A percentile compares a stretch with the other conserved stretches of the same genome.
Conservation (phyloP, 768 basidiomycete species). For the Trametes elegans region DNA sequence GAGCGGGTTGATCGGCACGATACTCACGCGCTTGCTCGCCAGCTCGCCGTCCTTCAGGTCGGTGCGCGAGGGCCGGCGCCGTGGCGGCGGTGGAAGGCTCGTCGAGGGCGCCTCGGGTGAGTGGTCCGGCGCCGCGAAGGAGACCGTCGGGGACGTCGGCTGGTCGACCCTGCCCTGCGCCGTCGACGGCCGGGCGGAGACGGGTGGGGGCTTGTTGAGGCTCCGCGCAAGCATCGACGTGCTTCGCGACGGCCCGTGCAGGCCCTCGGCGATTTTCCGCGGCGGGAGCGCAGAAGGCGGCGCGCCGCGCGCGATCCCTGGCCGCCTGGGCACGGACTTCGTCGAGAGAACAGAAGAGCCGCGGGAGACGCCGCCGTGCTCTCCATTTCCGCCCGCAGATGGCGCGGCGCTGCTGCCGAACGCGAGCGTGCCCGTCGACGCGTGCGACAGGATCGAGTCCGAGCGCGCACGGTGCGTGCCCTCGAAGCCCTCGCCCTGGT, state of each 20-base stretch:
- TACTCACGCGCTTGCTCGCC: constrained; percentile 23
- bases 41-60: constrained; percentile 28
- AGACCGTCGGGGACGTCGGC: constrained; percentile 24
- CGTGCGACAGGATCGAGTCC: constrained; percentile 23
- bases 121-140: constrained; percentile 7
- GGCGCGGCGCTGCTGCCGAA: constrained; percentile 15
- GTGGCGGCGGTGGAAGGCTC: constrained; percentile 53
- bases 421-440: constrained; percentile 23
- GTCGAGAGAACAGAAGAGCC: constrained; percentile 8
- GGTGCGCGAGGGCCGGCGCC: constrained; percentile 20
- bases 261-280: constrained; percentile 5
- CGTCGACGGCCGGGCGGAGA: constrained; percentile 36
- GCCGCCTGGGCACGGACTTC: background rate
- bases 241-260: constrained; percentile 16
- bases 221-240: constrained; percentile 15
- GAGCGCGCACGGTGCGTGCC: constrained; percentile 17
- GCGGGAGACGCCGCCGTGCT: background rate
- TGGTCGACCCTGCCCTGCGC: constrained; percentile 32
- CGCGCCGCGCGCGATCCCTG: background rate
- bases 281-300: background rate
- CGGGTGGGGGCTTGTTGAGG: constrained; percentile 13
- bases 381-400: background rate
- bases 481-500: background rate
- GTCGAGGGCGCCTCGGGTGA: constrained; percentile 33
- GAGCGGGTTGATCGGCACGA: constrained; percentile 34